These are phyloP conservation scores for Eutrema japonicum DNA, from an alignment of 345 rosid genomes.

Conservation along the genomic window DNA sequence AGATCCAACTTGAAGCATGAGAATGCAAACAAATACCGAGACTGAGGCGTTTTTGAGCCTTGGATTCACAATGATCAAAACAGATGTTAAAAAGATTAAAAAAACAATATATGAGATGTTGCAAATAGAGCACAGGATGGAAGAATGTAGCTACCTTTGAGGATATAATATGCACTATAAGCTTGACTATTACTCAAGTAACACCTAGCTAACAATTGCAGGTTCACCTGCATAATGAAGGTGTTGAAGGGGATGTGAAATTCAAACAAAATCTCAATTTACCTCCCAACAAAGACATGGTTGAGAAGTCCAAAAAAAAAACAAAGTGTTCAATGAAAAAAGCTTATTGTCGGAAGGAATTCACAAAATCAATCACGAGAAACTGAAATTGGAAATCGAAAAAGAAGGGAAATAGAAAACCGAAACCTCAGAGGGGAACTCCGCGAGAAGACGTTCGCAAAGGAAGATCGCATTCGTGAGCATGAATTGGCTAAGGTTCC, in stretches of 20 bases:
- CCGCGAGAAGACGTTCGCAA: slow-evolving; percentile 87
- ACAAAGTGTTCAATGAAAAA: background rate
- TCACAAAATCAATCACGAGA: slow-evolving; percentile 8
- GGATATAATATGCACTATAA: slow-evolving; percentile 72
- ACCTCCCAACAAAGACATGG: background rate
- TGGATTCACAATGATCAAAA: slow-evolving; percentile 36
- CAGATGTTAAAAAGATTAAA: background rate
- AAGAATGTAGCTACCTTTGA: slow-evolving; percentile 62
- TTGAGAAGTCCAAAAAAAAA: background rate
- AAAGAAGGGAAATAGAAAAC: background rate
- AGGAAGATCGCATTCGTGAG: slow-evolving; percentile 77
- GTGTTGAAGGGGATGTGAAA: background rate
- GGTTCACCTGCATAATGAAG: slow-evolving; percentile 60
- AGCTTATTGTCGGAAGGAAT: background rate
- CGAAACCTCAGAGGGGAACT: slow-evolving; percentile 80
- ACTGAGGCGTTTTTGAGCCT: slow-evolving; percentile 81
- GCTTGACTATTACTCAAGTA: slow-evolving; percentile 83
- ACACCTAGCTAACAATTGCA: slow-evolving; percentile 83
- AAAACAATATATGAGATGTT: background rate
- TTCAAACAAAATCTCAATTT: background rate
- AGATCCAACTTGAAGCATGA: slow-evolving; percentile 94
- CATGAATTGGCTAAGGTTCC: slow-evolving; percentile 72
- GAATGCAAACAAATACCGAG: slow-evolving; percentile 86
- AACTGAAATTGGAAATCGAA: background rate
- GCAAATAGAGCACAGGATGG: background rate